phyloP scores from a whole-genome alignment of 139 green algal species.

The Bryopsis sp. region DNA sequence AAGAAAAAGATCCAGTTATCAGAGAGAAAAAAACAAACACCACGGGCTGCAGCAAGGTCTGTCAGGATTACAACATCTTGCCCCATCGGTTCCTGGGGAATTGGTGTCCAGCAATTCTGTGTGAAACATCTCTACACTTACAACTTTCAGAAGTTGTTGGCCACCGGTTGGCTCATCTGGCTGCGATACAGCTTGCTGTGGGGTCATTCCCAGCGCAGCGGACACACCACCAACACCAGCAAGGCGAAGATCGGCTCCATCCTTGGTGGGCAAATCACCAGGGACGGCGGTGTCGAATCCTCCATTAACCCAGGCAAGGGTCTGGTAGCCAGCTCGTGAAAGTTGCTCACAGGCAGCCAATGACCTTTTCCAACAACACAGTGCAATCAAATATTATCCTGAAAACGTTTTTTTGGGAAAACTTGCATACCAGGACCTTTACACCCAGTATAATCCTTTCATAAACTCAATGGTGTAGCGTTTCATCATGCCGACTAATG shows the following conservation, averaged over 20 bases:
- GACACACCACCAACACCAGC: constrained; percentile 80
- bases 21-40: no score
- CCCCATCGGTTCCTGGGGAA: no score
- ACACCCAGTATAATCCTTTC: no score
- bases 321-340: constrained; percentile 52
- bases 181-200: constrained; percentile 63
- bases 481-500: no score
- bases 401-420: no score
- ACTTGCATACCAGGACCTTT: no score
- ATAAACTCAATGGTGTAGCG: no score
- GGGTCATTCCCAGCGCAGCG: constrained; percentile 76
- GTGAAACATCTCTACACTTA: neutral
- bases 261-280: constrained; percentile 51
- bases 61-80: no score
- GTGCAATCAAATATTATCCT: no score
- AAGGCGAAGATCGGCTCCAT: constrained; percentile 48
- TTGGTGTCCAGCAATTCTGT: no score
- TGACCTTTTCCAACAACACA: constrained; percentile 49
- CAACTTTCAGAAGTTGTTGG: constrained; percentile 7
- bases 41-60: no score
- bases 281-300: constrained; percentile 69
- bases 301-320: constrained; percentile 83
- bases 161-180: constrained; percentile 8
- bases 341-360: constrained; percentile 79
- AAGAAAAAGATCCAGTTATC: neutral